These are phyloP conservation scores for Daldinia loculata DNA, from an alignment of 495 filamentous ascomycete genomes.

Conservation along the genomic window DNA sequence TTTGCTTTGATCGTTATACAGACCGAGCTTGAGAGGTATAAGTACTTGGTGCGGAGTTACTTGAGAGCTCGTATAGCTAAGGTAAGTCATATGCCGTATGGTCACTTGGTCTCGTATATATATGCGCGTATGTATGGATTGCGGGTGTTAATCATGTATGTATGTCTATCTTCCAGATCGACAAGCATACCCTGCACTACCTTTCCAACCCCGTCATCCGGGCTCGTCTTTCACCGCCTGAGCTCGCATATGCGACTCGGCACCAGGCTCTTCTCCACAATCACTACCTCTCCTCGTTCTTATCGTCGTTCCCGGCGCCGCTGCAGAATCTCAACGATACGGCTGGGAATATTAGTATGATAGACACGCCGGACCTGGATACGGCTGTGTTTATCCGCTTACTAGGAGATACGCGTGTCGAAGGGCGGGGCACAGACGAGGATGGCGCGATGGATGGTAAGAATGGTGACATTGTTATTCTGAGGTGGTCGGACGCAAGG, in stretches of 20 bases:
- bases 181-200: conserved; percentile 71
- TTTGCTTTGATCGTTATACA: conserved; percentile 94
- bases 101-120: background rate
- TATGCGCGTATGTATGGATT: too few species aligned
- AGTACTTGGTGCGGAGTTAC: conserved; percentile 87
- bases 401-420: conserved; percentile 65
- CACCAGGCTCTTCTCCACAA: conserved; percentile 83
- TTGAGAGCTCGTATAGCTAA: conserved; percentile 88
- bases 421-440: conserved; percentile 65
- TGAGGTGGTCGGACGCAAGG: conserved; percentile 85
- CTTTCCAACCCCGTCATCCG: conserved; percentile 58
- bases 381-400: conserved; percentile 85
- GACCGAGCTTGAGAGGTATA: conserved; percentile 93
- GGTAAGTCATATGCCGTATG: conserved; percentile 45
- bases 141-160: conserved; percentile 7
- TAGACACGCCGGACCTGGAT: conserved; percentile 83
- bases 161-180: conserved; percentile 60
- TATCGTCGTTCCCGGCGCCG: conserved; percentile 77
- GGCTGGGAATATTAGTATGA: conserved; percentile 88
- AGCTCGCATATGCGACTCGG: conserved; percentile 78
- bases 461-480: conserved; percentile 86
- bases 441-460: conserved; percentile 68
- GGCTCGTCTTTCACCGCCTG: conserved; percentile 71
- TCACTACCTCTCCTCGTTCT: conserved; percentile 84
- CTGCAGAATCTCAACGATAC: conserved; percentile 89